Percentiles rank a stretch among this genome's conserved stretches.
These are phyloP conservation scores for Geotrichum ghanense DNA, from an alignment of 805 yeast species.

Conservation along the genomic window DNA sequence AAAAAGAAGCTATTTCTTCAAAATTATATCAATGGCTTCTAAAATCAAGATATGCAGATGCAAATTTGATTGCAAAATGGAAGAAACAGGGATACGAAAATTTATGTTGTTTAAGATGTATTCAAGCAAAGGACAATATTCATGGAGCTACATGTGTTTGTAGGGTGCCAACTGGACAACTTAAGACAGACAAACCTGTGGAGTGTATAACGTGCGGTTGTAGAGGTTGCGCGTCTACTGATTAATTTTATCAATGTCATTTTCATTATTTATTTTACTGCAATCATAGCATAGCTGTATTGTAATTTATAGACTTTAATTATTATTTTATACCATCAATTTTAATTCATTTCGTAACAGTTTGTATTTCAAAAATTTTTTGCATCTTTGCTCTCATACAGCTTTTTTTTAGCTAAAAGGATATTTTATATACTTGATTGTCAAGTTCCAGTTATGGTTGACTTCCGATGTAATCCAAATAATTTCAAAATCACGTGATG, in stretches of 20 bases:
- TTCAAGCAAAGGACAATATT: constrained; percentile 47
- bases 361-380: too few relatives aligned
- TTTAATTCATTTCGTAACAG: too few relatives aligned
- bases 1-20: constrained; percentile 51
- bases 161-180: constrained; percentile 60
- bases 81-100: constrained; percentile 77
- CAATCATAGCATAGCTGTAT: too few relatives aligned
- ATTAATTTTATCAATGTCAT: constrained; percentile 28
- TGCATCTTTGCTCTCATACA: too few relatives aligned
- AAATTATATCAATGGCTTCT: constrained; percentile 67
- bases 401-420: too few relatives aligned
- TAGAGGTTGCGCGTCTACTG: constrained; percentile 70
- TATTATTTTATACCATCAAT: too few relatives aligned
- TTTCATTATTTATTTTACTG: too few relatives aligned
- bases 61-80: constrained; percentile 71
- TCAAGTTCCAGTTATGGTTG: too few relatives aligned
- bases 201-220: constrained; percentile 80
- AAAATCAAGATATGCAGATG: constrained; percentile 55
- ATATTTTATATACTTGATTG: too few relatives aligned
- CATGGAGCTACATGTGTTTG: constrained; percentile 72
- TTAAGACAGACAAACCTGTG: constrained; percentile 26
- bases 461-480: too few relatives aligned
- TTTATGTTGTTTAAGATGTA: constrained; percentile 74
- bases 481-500: too few relatives aligned
- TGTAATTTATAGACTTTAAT: too few relatives aligned